These are phyloP conservation scores for Epichloe typhina DNA, from an alignment of 2,329 filamentous ascomycete genomes.

Conservation along the genomic window DNA sequence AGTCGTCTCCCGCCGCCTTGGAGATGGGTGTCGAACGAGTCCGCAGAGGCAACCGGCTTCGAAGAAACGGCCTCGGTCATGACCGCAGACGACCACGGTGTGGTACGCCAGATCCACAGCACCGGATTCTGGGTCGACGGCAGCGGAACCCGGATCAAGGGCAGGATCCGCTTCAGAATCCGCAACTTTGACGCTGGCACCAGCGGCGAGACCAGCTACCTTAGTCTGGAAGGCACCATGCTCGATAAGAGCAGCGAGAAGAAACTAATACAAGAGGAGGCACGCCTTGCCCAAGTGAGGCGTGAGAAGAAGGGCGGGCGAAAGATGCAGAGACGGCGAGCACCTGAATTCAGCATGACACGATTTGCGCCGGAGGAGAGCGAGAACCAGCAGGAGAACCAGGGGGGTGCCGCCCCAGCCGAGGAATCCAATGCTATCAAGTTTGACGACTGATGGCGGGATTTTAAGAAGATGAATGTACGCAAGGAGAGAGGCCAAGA, in stretches of 20 bases:
- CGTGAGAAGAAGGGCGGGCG: conserved; percentile 22
- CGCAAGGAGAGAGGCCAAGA: not conserved
- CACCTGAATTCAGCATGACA: conserved; percentile 44
- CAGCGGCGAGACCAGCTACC: conserved; percentile 62
- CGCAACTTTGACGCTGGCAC: conserved; percentile 72
- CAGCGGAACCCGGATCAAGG: conserved; percentile 54
- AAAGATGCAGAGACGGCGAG: conserved; percentile 20
- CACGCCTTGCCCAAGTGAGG: conserved; percentile 26
- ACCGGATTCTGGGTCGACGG: conserved; percentile 66
- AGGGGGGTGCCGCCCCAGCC: conserved; percentile 10
- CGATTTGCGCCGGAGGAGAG: conserved; percentile 35
- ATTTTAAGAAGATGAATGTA: not conserved
- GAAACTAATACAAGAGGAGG: conserved; percentile 32
- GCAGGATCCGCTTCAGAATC: conserved; percentile 63
- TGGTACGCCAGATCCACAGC: conserved; percentile 37
- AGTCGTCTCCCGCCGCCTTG: conserved; percentile 63
- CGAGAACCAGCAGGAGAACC: conserved; percentile 14
- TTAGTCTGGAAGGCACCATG: conserved; percentile 84
- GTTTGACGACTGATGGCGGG: not conserved
- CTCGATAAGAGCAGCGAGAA: conserved; percentile 54
- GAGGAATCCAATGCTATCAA: conserved; percentile 9
- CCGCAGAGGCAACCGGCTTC: conserved; percentile 24
- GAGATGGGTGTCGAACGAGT: conserved; percentile 58
- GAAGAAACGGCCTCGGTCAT: conserved; percentile 29
- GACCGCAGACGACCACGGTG: conserved; percentile 36